Base-by-base conservation (phyloP, 2,329 filamentous ascomycete genomes). In the Clonostachys chloroleuca region DNA sequence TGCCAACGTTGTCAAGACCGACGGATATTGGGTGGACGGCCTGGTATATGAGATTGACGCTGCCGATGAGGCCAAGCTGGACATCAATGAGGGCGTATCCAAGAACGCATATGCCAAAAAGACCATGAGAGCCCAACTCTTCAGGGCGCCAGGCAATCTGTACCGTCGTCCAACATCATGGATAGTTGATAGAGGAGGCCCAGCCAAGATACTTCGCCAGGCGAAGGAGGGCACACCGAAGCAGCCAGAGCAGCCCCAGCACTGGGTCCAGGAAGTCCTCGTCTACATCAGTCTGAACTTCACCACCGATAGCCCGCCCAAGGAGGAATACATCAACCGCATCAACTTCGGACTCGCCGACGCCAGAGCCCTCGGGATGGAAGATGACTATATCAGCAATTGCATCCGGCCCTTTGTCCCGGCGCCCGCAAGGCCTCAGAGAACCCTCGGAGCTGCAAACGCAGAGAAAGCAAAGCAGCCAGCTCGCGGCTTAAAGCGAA, bases 61-160 rank as follows among this genome's bases (percentile, higher is more conserved):
- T 3, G 46, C 49, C 5, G 69, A 72, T 47, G 70, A 73, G 52
- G 57, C 55, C 42, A 58, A 56, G 16, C 64, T 73, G 5, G 69
- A 73, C 49, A 55, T 63, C 40, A 64, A 61, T 50, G 69, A 73
- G 51, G 69, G 69, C 36, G 68, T 73, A 18, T 54, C 63, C 40
- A 65, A 59, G 30, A 61, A 63, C 17, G 64, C 66, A 6, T 72
- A 73, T 49, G 50, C 59, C 33, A 72, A 72, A 50, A 47, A 56
- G 13, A 54, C 59, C 47, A 56, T 69, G 52, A 44, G 54, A 9
- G 59, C 70, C 10, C 47, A 62, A 9, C 54, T 72, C 13, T 55
- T 57, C 42, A 58, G 61, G 42, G 66, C 65, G 12, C 57, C 57
- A 14, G 48, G 52, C n/a, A 48, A 57, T 10, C 49, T 70, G 6